phyloP scores from a whole-genome alignment of 352 stramenopile genomes.

The Globisporangium echinulatum region DNA sequence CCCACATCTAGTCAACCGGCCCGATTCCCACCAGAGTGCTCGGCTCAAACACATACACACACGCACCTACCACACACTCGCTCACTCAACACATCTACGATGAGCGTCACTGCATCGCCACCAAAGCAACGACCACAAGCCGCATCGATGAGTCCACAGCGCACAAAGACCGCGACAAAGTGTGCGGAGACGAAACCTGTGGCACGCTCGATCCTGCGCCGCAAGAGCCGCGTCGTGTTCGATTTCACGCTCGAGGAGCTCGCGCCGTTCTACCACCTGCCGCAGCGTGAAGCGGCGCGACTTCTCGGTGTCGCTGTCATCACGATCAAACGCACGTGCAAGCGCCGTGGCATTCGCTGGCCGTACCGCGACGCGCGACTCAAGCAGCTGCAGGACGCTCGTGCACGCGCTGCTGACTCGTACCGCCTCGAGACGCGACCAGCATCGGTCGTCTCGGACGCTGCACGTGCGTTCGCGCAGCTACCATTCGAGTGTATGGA shows the following conservation, averaged over 20 bases:
- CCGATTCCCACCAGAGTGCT: too few relatives aligned
- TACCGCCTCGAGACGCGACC: too few relatives aligned
- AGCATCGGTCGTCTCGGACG: conserved; percentile 1
- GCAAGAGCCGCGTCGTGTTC: conserved; percentile 41
- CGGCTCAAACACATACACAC: background rate
- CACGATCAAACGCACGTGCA: conserved; percentile 37
- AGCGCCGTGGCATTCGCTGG: conserved; percentile 23
- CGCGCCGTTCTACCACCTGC: conserved; percentile 38
- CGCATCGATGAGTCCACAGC: conserved; percentile 1
- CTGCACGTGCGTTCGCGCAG: conserved; percentile 6
- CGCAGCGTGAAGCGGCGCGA: conserved; percentile 29
- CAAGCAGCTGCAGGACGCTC: conserved; percentile 8
- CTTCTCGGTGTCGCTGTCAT: conserved; percentile 25
- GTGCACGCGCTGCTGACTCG: background rate
- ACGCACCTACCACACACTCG: background rate
- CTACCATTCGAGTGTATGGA: conserved; percentile 11
- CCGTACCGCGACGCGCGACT: conserved; percentile 31
- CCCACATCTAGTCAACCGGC: too few relatives aligned
- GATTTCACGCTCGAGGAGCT: conserved; percentile 33
- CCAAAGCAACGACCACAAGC: background rate
- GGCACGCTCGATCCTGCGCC: conserved; percentile 11
- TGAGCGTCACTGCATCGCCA: background rate
- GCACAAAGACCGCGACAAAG: background rate
- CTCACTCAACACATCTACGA: background rate
- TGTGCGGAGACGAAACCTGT: background rate